These are phyloP conservation scores for Arthroderma uncinatum DNA, from an alignment of 2,329 filamentous ascomycete species.

Conservation along the genomic window DNA sequence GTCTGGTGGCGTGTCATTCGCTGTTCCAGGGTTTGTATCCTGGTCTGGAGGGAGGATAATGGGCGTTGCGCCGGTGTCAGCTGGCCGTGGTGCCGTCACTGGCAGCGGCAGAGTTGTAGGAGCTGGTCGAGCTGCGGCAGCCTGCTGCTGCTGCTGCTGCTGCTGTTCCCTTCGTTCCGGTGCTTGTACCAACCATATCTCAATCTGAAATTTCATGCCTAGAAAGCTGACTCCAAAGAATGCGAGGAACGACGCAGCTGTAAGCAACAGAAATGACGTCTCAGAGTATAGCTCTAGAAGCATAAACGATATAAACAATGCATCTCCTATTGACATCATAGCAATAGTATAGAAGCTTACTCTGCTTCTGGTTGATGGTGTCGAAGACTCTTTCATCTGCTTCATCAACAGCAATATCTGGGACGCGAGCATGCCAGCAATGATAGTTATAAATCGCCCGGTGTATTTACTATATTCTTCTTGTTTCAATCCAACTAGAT, in stretches of 20 bases:
- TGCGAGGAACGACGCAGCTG: constrained; percentile 47
- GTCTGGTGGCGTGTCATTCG: constrained; percentile 26
- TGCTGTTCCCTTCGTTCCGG: constrained; percentile 31
- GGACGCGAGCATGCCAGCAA: constrained; percentile 39
- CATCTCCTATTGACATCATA: constrained; percentile 51
- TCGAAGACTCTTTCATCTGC: constrained; percentile 54
- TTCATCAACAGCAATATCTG: constrained; percentile 48
- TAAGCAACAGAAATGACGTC: constrained; percentile 45
- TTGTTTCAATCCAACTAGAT: constrained; percentile 47
- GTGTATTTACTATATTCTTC: constrained; percentile 45
- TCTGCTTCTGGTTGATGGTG: constrained; percentile 52
- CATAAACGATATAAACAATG: constrained; percentile 47
- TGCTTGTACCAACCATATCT: constrained; percentile 54
- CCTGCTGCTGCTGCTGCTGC: constrained; percentile 12
- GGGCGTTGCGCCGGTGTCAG: constrained; percentile 42
- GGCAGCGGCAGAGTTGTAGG: constrained; percentile 28
- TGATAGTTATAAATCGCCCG: constrained; percentile 43
- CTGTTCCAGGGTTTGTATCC: constrained; percentile 29
- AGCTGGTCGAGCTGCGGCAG: constrained; percentile 14
- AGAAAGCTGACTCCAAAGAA: constrained; percentile 52
- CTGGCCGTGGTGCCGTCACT: constrained; percentile 36
- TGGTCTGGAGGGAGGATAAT: constrained; percentile 51
- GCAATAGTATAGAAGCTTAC: constrained; percentile 55
- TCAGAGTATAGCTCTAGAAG: constrained; percentile 46
- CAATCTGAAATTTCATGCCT: constrained; percentile 54